These are phyloP conservation scores for Apophysomyces trapeziformis DNA, from an alignment of 371 early-diverging fungal species.

Conservation along the genomic window DNA sequence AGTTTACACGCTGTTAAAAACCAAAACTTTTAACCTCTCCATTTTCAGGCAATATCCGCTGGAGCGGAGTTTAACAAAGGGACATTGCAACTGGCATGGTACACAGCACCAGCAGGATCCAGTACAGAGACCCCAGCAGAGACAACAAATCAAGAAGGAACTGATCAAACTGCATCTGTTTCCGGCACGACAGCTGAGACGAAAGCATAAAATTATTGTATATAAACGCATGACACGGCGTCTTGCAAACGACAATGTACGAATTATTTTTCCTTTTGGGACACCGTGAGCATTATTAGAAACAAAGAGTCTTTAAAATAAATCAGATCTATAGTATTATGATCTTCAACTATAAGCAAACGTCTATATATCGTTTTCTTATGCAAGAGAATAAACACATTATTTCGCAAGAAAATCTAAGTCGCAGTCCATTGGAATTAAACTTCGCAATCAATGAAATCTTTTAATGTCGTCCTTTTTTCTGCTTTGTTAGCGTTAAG, in stretches of 20 bases:
- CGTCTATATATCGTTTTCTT: too few relatives aligned
- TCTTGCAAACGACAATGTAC: conserved; percentile 2
- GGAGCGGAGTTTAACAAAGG: conserved; percentile 30
- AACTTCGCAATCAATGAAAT: too few relatives aligned
- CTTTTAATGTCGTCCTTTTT: too few relatives aligned
- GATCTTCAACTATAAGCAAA: neutral
- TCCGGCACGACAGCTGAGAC: neutral
- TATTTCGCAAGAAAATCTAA: too few relatives aligned
- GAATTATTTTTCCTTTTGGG: neutral
- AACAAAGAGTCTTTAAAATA: neutral
- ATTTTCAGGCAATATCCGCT: conserved; percentile 27
- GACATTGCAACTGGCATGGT: conserved; percentile 31
- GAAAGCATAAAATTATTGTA: neutral
- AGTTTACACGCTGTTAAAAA: neutral
- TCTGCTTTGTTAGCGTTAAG: too few relatives aligned
- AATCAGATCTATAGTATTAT: neutral
- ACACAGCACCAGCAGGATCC: conserved; percentile 4
- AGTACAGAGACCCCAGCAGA: neutral
- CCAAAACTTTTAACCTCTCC: neutral
- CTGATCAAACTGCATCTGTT: neutral
- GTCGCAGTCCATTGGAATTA: too few relatives aligned
- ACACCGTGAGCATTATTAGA: neutral
- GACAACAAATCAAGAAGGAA: neutral
- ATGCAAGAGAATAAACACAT: too few relatives aligned
- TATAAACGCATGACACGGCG: conserved; percentile 1